Evolutionary conservation across 2,329 filamentous ascomycete genomes (phyloP).

Genomic region (Cyphellophora attinorum): DNA sequence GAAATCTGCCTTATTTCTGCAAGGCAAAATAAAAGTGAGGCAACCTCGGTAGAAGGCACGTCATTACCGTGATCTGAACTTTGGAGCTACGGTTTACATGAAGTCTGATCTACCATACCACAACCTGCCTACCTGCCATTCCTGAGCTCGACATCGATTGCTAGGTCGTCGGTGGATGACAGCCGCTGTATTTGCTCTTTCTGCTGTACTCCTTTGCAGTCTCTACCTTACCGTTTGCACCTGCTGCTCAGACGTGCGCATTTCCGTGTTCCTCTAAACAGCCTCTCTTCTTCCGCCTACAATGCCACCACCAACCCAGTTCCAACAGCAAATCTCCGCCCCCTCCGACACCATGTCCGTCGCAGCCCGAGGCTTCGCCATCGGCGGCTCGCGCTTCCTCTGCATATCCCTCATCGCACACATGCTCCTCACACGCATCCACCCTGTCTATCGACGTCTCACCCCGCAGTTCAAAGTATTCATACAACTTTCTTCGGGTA

Average conservation of each 20-base stretch:
- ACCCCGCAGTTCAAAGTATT: conserved; percentile 42
- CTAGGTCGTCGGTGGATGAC: too few relatives aligned
- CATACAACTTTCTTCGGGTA: conserved; percentile 38
- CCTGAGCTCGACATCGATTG: too few relatives aligned
- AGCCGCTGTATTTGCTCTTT: neutral
- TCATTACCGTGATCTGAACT: too few relatives aligned
- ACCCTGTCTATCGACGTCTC: conserved; percentile 35
- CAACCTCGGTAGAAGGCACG: too few relatives aligned
- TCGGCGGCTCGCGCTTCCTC: conserved; percentile 34
- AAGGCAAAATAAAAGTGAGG: too few relatives aligned
- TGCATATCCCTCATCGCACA: conserved; percentile 36
- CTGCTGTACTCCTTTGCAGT: neutral
- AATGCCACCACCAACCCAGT: conserved; percentile 33
- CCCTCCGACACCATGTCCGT: conserved; percentile 31
- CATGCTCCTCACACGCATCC: conserved; percentile 31
- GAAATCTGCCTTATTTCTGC: too few relatives aligned
- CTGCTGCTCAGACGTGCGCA: neutral
- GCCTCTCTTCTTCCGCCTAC: conserved; percentile 4
- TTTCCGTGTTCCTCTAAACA: neutral
- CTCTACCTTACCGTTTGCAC: neutral
- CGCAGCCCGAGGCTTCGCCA: conserved; percentile 32
- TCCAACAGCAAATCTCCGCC: conserved; percentile 29
- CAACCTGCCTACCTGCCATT: too few relatives aligned
- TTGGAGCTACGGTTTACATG: too few relatives aligned
- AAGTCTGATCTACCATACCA: too few relatives aligned